Conservation (phyloP, 2,329 filamentous ascomycete genomes). For the Alternaria viburni region DNA sequence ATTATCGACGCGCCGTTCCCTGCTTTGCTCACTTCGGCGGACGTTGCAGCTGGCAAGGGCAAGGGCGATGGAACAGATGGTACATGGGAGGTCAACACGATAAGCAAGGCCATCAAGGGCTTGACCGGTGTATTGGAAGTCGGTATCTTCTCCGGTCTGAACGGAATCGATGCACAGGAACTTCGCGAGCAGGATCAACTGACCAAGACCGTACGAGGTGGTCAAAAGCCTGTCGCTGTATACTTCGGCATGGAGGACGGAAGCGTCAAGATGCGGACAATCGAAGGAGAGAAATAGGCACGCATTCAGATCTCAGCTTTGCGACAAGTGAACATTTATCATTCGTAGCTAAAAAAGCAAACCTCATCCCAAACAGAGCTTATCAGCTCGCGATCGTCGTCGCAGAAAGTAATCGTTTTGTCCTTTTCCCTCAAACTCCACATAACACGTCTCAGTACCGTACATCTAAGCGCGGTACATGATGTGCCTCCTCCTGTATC, state of each 20-base stretch:
- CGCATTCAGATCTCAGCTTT: background rate
- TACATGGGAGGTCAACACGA: conserved; percentile 77
- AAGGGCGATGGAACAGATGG: conserved; percentile 66
- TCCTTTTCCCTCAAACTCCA: background rate
- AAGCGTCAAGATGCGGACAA: conserved; percentile 48
- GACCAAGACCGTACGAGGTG: conserved; percentile 56
- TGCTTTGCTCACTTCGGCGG: conserved; percentile 68
- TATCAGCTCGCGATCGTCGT: conserved; percentile 15
- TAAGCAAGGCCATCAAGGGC: conserved; percentile 76
- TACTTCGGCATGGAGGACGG: conserved; percentile 88
- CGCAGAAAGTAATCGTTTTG: conserved; percentile 17
- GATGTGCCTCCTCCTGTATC: conserved; percentile 11
- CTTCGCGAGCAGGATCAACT: conserved; percentile 42
- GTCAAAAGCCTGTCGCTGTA: conserved; percentile 89
- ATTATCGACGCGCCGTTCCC: conserved; percentile 92
- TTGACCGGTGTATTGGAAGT: conserved; percentile 91
- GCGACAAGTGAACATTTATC: background rate
- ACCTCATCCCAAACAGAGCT: conserved; percentile 17
- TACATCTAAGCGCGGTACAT: conserved; percentile 8
- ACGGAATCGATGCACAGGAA: conserved; percentile 71
- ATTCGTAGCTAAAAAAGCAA: conserved; percentile 4
- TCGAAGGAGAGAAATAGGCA: conserved; percentile 29
- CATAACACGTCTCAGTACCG: background rate
- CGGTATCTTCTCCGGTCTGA: conserved; percentile 84
- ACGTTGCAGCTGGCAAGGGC: conserved; percentile 54